phyloP scores from a whole-genome alignment of 2,329 filamentous ascomycete genomes.

The Rutstroemia sydowiana region DNA sequence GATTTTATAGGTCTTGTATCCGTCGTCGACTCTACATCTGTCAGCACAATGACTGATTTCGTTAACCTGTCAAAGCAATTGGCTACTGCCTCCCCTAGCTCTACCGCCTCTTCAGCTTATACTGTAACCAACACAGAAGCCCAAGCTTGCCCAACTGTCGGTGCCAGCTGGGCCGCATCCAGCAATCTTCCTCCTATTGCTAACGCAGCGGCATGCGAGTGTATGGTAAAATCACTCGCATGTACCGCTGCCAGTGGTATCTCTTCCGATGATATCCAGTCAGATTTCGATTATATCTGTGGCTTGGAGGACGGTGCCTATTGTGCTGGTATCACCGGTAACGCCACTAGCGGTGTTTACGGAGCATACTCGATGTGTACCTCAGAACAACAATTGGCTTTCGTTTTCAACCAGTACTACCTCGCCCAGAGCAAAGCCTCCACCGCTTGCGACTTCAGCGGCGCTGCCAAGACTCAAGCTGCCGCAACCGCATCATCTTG shows the following conservation, averaged over 20 bases:
- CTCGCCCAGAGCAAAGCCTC: slow-evolving; percentile 43
- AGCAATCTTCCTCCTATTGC: slow-evolving; percentile 72
- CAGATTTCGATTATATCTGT: slow-evolving; percentile 71
- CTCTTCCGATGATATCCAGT: slow-evolving; percentile 49
- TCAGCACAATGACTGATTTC: slow-evolving; percentile 68
- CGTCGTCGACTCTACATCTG: slow-evolving; percentile 49
- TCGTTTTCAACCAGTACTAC: slow-evolving; percentile 69
- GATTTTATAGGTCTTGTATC: slow-evolving; percentile 55
- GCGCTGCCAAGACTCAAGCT: slow-evolving; percentile 50
- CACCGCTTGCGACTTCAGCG: slow-evolving; percentile 64
- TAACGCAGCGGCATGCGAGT: slow-evolving; percentile 71
- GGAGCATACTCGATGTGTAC: slow-evolving; percentile 75
- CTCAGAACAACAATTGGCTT: slow-evolving; percentile 62
- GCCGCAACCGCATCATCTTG: slow-evolving; percentile 46
- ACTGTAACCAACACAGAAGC: slow-evolving; percentile 62
- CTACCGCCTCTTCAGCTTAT: slow-evolving; percentile 62
- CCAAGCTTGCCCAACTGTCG: slow-evolving; percentile 61
- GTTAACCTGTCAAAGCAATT: slow-evolving; percentile 64
- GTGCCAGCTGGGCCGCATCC: slow-evolving; percentile 60
- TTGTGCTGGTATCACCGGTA: slow-evolving; percentile 62
- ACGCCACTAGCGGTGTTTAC: slow-evolving; percentile 61
- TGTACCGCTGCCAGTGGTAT: slow-evolving; percentile 61
- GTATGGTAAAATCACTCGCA: slow-evolving; percentile 69
- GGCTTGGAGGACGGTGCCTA: slow-evolving; percentile 43
- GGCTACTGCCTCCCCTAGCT: slow-evolving; percentile 56